Conservation (phyloP, 495 filamentous ascomycete species). For the Penicillium longicatenatum region DNA sequence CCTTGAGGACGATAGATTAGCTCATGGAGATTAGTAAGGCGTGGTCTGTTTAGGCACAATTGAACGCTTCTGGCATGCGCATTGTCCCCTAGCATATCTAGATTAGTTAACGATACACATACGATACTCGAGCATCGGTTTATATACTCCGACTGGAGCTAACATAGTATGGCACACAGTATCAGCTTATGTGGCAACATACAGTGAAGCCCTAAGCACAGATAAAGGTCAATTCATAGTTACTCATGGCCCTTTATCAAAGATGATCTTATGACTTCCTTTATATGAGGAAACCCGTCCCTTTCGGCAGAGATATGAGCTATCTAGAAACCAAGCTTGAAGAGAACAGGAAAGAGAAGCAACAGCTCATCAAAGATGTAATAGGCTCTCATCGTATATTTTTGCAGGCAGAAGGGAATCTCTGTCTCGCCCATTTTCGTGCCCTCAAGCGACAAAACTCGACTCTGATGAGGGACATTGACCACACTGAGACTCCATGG, state of each 20-base stretch:
- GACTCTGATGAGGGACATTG: background rate
- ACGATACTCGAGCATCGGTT: no score
- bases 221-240: no score
- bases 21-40: background rate
- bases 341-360: background rate
- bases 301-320: background rate
- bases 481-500: background rate
- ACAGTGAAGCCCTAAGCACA: no score
- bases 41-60: background rate
- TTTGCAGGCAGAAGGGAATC: background rate
- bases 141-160: no score
- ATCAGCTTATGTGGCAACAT: no score
- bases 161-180: no score
- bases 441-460: background rate
- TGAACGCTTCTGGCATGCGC: background rate
- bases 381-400: background rate
- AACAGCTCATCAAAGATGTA: background rate
- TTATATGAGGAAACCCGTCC: background rate
- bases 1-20: background rate
- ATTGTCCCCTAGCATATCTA: background rate
- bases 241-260: no score
- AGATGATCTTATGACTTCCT: constrained; percentile 4
- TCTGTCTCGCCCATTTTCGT: constrained; percentile 6
- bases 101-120: background rate
- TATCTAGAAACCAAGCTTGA: background rate